Evolutionary conservation across 768 basidiomycete genomes (phyloP).

Genomic region (Xerocomellus amylosporus): DNA sequence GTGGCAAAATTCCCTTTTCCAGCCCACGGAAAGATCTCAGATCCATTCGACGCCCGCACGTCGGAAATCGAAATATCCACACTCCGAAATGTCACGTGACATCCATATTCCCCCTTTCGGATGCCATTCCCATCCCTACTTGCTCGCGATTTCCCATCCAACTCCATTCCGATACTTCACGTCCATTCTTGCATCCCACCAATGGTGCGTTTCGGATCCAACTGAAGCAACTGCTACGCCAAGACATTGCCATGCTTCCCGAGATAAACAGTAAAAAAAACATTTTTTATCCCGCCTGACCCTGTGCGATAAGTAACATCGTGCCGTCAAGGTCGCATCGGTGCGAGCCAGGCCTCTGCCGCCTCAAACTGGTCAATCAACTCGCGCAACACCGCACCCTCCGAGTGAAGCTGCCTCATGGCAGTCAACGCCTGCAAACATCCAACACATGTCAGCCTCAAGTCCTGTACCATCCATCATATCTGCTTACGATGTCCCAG

Average conservation of each 20-base stretch:
- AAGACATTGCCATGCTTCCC: not conserved
- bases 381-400: constrained; percentile 77
- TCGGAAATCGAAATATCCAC: not conserved
- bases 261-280: not conserved
- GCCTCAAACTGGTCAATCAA: constrained; percentile 95
- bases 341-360: constrained; percentile 90
- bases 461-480: constrained; percentile 10
- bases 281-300: not conserved
- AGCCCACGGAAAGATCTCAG: constrained; percentile 21
- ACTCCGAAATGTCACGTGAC: constrained; percentile 17
- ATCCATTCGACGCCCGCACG: not conserved
- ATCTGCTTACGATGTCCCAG: constrained; percentile 88
- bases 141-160: constrained; percentile 19
- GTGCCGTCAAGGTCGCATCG: constrained; percentile 73
- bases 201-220: not conserved
- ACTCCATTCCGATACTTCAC: not conserved
- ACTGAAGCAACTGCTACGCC: not conserved
- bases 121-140: constrained; percentile 10
- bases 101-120: constrained; percentile 19
- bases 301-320: not conserved
- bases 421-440: constrained; percentile 69
- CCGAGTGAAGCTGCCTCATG: constrained; percentile 85
- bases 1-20: constrained; percentile 1
- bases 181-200: not conserved
- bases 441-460: constrained; percentile 27